A percentile compares a stretch with the other conserved stretches of the same genome.
Conservation (phyloP, 2,329 filamentous ascomycete species). For the Lachnellula arida region DNA sequence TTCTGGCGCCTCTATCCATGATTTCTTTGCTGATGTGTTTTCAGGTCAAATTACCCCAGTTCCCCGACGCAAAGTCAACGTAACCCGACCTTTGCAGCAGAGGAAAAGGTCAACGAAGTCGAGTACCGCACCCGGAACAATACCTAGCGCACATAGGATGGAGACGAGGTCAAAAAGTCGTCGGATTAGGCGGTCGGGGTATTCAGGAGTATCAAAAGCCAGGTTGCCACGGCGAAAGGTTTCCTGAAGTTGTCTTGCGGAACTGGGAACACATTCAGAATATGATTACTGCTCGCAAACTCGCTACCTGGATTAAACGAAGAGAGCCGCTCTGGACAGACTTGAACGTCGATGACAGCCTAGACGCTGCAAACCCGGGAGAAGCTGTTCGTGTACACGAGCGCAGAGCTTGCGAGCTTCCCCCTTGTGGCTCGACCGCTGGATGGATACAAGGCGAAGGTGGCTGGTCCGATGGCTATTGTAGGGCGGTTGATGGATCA, state of each 20-base stretch:
- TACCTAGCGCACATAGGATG: conserved; percentile 5
- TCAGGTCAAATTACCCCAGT: conserved; percentile 6
- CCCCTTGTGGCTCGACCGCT: too few species aligned
- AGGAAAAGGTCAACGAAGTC: not conserved
- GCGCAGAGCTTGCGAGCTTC: too few species aligned
- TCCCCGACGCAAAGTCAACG: not conserved
- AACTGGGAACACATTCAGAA: not conserved
- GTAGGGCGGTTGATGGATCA: too few species aligned
- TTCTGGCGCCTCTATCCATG: not conserved
- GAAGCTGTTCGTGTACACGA: not conserved
- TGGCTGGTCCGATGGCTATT: too few species aligned
- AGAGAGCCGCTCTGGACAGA: too few species aligned
- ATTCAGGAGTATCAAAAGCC: conserved; percentile 1
- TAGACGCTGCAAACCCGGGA: not conserved
- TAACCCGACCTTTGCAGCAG: not conserved
- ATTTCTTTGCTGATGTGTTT: not conserved
- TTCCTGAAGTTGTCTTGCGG: not conserved
- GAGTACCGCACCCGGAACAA: not conserved
- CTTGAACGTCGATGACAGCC: not conserved
- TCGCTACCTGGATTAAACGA: too few species aligned
- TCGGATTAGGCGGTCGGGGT: not conserved
- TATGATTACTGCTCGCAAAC: too few species aligned
- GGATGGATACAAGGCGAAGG: too few species aligned
- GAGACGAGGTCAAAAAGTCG: conserved; percentile 8
- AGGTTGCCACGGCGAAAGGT: not conserved